Base-by-base conservation (phyloP, 495 filamentous ascomycete species). In the Usnea hakonensis region DNA sequence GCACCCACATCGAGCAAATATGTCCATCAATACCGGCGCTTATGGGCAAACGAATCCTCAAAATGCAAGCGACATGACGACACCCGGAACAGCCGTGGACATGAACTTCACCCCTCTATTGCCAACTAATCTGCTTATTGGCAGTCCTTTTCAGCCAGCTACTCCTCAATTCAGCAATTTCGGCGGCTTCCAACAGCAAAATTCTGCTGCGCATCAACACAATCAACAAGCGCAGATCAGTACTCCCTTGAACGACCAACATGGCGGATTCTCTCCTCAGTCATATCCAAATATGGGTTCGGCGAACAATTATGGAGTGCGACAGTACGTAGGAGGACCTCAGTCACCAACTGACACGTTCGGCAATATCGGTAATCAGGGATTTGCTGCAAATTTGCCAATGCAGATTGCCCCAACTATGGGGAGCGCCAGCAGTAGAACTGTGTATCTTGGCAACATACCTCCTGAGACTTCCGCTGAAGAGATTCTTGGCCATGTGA, bases 101-200 rank as follows among this genome's bases (percentile, higher is more conserved):
- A 96, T 97, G 95, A 92, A 97, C 75, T 97, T 96, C 75, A 96
- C 94, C 48, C 92, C 95, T 54, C 81, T 98, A 63, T 82, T 98
- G 13, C 94, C 94, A 17, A 96, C 94, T 10, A 90, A 96, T 74
- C 82, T 98, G 67, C 85, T 98, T 30, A 85, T 98, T 30, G 94
- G 94, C 38, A 96, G 91, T 74, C 94, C 94, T 17, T 97, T 97
- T 72, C 93, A 97, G 75, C 91, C 94, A 10, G 94, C 93, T 41
- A 95, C 89, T 36, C 89, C 94, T 3, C 92, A 96, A 69, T 97
- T 96, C 71, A 86, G 90, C 68, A 90, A 84, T 72, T 88, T 91
- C 68, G 84, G 84, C 44, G 85, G 76, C 58, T 95, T 95, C 74
- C 77, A 89, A 55, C 88, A 87, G 59, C 78, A 81, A 67, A 87